phyloP scores from a whole-genome alignment of 2,329 filamentous ascomycete species.

The Harringtonia aguacate region DNA sequence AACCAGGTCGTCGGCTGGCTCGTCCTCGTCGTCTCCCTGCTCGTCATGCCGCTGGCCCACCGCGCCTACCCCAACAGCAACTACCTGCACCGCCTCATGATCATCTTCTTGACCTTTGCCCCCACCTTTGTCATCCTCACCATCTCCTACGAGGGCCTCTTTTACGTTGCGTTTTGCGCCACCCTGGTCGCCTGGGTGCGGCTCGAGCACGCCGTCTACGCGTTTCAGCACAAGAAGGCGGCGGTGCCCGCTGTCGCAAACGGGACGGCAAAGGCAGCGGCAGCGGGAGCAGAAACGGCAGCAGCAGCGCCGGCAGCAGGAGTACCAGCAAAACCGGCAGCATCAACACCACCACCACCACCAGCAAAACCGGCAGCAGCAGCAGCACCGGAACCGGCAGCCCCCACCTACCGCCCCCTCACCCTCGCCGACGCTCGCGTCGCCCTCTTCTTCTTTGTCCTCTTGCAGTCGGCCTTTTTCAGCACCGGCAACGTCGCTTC shows the following conservation, averaged over 20 bases:
- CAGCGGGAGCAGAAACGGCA: not conserved
- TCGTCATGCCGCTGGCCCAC: slow-evolving; percentile 67
- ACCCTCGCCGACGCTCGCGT: slow-evolving; percentile 77
- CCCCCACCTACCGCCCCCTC: slow-evolving; percentile 47
- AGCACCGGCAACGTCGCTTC: slow-evolving; percentile 94
- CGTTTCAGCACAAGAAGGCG: slow-evolving; percentile 19
- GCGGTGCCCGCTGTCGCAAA: not conserved
- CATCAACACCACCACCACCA: slow-evolving; percentile 9
- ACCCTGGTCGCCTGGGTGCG: slow-evolving; percentile 81
- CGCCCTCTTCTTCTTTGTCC: slow-evolving; percentile 87
- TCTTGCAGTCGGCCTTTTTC: slow-evolving; percentile 94
- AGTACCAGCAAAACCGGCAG: not conserved
- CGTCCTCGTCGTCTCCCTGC: slow-evolving; percentile 60
- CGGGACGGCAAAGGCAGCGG: not conserved
- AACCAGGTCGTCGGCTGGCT: slow-evolving; percentile 83
- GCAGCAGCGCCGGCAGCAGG: not conserved
- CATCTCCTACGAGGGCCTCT: slow-evolving; percentile 93
- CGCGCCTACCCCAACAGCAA: slow-evolving; percentile 69
- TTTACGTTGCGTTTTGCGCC: slow-evolving; percentile 82
- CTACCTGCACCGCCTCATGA: slow-evolving; percentile 79
- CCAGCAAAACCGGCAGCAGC: not conserved
- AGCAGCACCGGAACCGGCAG: not conserved
- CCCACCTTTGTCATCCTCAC: slow-evolving; percentile 92
- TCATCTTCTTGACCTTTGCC: slow-evolving; percentile 86
- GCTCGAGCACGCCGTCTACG: slow-evolving; percentile 71